phyloP scores from a whole-genome alignment of 495 filamentous ascomycete genomes.

The Neurospora cerealis region DNA sequence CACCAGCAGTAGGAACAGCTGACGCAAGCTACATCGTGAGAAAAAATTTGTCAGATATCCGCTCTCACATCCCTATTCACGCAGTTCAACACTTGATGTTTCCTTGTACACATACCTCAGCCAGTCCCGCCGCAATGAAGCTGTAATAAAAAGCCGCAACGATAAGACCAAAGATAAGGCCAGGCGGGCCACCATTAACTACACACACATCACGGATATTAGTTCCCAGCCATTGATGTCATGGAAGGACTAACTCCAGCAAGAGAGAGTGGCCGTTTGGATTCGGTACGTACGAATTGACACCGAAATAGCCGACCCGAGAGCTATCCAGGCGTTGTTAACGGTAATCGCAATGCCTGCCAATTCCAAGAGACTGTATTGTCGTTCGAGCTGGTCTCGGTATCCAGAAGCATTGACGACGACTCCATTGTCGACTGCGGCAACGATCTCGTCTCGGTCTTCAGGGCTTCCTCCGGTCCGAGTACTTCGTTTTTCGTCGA shows the following conservation, averaged over 20 bases:
- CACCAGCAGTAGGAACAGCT: constrained; percentile 67
- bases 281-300: constrained; percentile 34
- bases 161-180: constrained; percentile 45
- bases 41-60: background rate
- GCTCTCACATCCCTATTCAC: background rate
- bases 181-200: constrained; percentile 49
- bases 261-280: background rate
- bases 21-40: constrained; percentile 52
- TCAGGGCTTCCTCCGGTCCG: background rate
- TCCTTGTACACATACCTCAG: constrained; percentile 23
- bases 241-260: background rate
- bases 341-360: constrained; percentile 42
- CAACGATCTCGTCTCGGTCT: constrained; percentile 21
- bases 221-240: background rate
- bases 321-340: constrained; percentile 46
- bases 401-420: constrained; percentile 48
- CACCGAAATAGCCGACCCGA: constrained; percentile 43
- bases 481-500: background rate
- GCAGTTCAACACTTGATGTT: background rate
- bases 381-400: constrained; percentile 43
- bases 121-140: constrained; percentile 34
- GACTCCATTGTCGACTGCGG: constrained; percentile 25
- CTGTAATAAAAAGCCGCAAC: constrained; percentile 36
- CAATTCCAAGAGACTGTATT: constrained; percentile 43
- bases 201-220: background rate